These are phyloP conservation scores for Trichoderma erinaceum DNA, from an alignment of 495 filamentous ascomycete genomes.

Conservation along the genomic window DNA sequence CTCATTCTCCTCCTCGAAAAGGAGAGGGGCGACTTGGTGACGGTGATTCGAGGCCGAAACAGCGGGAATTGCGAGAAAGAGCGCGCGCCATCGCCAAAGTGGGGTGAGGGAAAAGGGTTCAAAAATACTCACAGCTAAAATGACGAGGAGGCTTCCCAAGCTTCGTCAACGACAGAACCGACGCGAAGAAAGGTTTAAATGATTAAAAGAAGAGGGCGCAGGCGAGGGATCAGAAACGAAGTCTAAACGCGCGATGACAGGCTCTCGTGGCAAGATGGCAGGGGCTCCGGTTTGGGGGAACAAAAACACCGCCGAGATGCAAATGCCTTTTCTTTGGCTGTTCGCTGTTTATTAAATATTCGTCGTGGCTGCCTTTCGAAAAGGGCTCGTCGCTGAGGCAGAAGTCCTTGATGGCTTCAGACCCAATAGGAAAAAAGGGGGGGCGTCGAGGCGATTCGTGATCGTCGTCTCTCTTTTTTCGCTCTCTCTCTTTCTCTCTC, in stretches of 20 bases:
- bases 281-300: background rate
- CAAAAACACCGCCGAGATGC: background rate
- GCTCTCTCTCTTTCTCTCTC: background rate
- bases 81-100: background rate
- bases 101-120: background rate
- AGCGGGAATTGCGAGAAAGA: no score
- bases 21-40: no score
- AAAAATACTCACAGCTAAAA: background rate
- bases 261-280: background rate
- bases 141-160: background rate
- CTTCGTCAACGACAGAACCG: background rate
- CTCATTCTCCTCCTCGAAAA: no score
- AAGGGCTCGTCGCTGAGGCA: constrained; percentile 3
- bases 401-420: background rate
- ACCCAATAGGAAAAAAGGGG: background rate
- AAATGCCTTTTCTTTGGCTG: background rate
- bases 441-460: background rate
- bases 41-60: no score
- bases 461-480: background rate
- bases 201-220: background rate
- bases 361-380: constrained; percentile 7
- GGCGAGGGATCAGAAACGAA: background rate
- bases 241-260: background rate
- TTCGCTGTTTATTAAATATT: background rate
- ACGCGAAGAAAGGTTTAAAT: background rate